phyloP scores from a whole-genome alignment of 1,284 basidiomycete genomes.

The Schizophyllum commune region DNA sequence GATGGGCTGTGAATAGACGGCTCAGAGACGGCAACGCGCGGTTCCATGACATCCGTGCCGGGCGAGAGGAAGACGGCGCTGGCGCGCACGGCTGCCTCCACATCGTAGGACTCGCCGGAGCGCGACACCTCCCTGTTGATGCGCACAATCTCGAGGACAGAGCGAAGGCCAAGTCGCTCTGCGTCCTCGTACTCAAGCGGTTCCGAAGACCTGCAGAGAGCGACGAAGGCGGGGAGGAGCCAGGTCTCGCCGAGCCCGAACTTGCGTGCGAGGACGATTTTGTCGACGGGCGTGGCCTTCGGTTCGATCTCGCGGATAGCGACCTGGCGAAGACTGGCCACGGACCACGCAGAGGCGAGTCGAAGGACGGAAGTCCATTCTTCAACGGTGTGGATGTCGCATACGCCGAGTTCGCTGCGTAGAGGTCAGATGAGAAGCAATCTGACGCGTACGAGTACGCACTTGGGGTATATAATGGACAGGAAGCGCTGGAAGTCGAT shows the following conservation, averaged over 20 bases:
- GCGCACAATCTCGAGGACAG: not conserved
- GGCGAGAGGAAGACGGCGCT: too few species aligned
- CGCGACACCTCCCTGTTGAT: not conserved
- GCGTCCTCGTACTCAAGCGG: slow-evolving; percentile 9
- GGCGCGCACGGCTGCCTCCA: too few species aligned
- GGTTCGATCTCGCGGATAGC: slow-evolving; percentile 23
- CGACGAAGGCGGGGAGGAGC: slow-evolving; percentile 27
- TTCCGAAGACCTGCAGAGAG: slow-evolving; percentile 19
- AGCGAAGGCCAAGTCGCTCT: slow-evolving; percentile 5
- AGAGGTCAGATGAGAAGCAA: not conserved
- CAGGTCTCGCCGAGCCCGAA: slow-evolving; percentile 23
- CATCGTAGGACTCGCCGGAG: too few species aligned
- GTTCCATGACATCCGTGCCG: too few species aligned
- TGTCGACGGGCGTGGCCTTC: slow-evolving; percentile 24
- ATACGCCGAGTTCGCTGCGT: slow-evolving; percentile 22
- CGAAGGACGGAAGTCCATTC: slow-evolving; percentile 32
- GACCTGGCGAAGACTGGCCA: slow-evolving; percentile 23
- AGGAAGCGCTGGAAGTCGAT: slow-evolving; percentile 25
- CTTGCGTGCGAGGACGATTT: slow-evolving; percentile 24
- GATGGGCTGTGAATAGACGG: too few species aligned
- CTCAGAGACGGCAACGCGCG: too few species aligned
- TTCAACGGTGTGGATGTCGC: slow-evolving; percentile 21
- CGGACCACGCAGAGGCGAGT: slow-evolving; percentile 25
- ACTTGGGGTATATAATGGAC: slow-evolving; percentile 26
- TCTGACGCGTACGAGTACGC: not conserved